Base-by-base conservation (phyloP, 345 rosid species). In the Psidium friedrichsthalianum region DNA sequence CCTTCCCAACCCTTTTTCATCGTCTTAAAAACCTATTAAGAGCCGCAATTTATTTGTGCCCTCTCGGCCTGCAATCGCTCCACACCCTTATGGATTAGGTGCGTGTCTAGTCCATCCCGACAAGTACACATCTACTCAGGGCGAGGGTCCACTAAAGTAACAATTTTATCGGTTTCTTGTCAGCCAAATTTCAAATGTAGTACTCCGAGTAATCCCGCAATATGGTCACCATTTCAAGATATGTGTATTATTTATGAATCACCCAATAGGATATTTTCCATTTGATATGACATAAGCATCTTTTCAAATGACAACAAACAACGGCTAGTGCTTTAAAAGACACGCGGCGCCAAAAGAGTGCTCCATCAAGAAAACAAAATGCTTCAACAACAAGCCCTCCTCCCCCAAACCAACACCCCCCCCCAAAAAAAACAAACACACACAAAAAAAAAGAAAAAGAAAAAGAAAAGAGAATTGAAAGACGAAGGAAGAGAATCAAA, bases 51-150 rank as follows among this genome's bases (percentile, higher is more conserved):
- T 29, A 5, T 4, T 32, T 8, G 78, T 69, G 13, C 47, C 78
- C 44, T 18, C 47, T 69, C 13, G 3, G 11, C 24, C 47, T 22
- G 0, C 3, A 5, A 0, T 32, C 12, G 12, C 78, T 69, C 3
- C 12, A 6, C 12, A 2, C 18, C 24, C 24, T 2, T 15, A 44
- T 0, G 47, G 44, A 36, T 32, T 6, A 18, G 0, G 44, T 32
- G 8, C 18, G 6, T 22, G 6, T 32, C 78, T 32, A 32, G 44
- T 69, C 76, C 76, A 64, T 55, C 76, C 12, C 3, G 1, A 64
- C 13, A 32, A 64, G 44, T 24, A 32, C 78, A 3, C 44, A 32
- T 64, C 44, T 16, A 4, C 44, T 64, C 2, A 0, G 21, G 40
- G 18, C 7, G 36, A 27, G 14, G 1, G 5, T 61, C 8, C 40